Percentiles rank a stretch among this genome's conserved stretches.
phyloP scores from a whole-genome alignment of 352 stramenopile species.

The Phytophthora pluvialis region DNA sequence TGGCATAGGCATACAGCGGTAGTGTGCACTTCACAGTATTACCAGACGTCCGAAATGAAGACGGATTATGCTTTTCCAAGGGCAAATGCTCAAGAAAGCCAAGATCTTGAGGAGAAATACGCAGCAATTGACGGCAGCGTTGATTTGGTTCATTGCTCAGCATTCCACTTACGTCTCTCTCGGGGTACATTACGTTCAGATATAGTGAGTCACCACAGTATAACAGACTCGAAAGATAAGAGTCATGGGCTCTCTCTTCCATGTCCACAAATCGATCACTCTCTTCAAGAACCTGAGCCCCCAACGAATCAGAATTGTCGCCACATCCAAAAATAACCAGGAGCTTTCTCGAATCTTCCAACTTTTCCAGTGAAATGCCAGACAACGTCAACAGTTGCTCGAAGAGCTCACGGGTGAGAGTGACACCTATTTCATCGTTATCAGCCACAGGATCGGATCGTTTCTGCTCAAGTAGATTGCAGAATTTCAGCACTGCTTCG shows the following conservation, averaged over 20 bases:
- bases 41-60: neutral
- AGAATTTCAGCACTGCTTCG: constrained; percentile 34
- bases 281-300: constrained; percentile 32
- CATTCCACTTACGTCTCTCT: constrained; percentile 15
- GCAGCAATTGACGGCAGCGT: constrained; percentile 25
- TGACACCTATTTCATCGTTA: constrained; percentile 13
- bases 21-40: neutral
- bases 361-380: constrained; percentile 21
- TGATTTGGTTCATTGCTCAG: constrained; percentile 10
- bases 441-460: constrained; percentile 9
- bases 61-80: constrained; percentile 1
- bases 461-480: constrained; percentile 19
- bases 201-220: constrained; percentile 52
- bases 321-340: constrained; percentile 35
- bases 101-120: constrained; percentile 34
- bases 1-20: constrained; percentile 44
- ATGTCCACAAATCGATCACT: constrained; percentile 40
- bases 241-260: constrained; percentile 35
- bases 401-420: constrained; percentile 33
- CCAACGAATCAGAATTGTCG: constrained; percentile 16
- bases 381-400: constrained; percentile 34
- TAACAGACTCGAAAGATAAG: constrained; percentile 60
- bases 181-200: constrained; percentile 49
- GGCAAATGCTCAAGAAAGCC: constrained; percentile 22
- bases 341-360: constrained; percentile 33